Conservation (phyloP, 768 basidiomycete genomes). For the Botryobasidium botryosum region DNA sequence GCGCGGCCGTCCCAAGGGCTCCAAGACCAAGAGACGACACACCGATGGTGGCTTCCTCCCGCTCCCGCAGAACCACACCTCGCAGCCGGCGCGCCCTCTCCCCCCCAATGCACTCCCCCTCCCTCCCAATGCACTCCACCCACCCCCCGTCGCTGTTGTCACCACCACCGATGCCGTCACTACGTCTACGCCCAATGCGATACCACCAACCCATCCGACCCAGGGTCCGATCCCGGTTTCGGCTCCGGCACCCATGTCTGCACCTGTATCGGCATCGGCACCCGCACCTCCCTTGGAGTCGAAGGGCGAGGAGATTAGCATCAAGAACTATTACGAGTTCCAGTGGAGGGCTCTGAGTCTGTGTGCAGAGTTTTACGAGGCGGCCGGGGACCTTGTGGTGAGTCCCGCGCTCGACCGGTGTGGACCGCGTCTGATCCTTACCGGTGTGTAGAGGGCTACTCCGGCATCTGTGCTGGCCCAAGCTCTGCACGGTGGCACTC, state of each 20-base stretch:
- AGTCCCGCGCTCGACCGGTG: no score
- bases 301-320: not conserved
- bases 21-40: slow-evolving; percentile 9
- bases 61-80: not conserved
- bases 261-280: not conserved
- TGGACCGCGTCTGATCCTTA: not conserved
- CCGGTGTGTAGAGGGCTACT: slow-evolving; percentile 5
- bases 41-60: slow-evolving; percentile 5
- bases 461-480: slow-evolving; percentile 9
- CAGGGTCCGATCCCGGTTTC: not conserved
- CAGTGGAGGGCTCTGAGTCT: slow-evolving; percentile 11
- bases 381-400: slow-evolving; percentile 10
- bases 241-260: not conserved
- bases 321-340: slow-evolving; percentile 8
- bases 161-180: not conserved
- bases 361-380: slow-evolving; percentile 10
- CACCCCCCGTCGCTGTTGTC: not conserved
- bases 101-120: not conserved
- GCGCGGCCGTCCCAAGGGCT: slow-evolving; percentile 12
- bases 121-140: not conserved
- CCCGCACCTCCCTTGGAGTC: not conserved
- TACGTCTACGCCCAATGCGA: not conserved
- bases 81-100: not conserved
- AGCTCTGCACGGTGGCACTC: slow-evolving; percentile 5
- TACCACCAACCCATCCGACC: not conserved